phyloP scores from a whole-genome alignment of 2,329 filamentous ascomycete species.

The Aspergillus sp. region DNA sequence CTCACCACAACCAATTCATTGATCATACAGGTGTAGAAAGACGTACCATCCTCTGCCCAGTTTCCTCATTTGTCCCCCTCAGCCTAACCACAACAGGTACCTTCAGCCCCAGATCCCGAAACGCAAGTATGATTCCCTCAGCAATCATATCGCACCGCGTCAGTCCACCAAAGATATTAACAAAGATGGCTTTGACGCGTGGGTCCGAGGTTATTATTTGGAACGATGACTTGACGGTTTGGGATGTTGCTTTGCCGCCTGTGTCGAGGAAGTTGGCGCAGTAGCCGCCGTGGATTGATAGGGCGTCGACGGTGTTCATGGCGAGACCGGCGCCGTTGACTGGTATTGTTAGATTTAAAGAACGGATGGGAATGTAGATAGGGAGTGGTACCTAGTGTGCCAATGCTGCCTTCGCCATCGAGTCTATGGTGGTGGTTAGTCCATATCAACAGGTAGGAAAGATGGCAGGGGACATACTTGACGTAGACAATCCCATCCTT shows the following conservation, averaged over 20 bases:
- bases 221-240: slow-evolving; percentile 73
- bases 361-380: not conserved
- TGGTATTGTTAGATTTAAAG: slow-evolving; percentile 3
- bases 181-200: slow-evolving; percentile 64
- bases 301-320: slow-evolving; percentile 83
- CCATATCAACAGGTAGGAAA: not conserved
- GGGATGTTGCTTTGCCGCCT: slow-evolving; percentile 76
- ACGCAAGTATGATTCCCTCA: slow-evolving; percentile 64
- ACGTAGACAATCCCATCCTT: slow-evolving; percentile 73
- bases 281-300: slow-evolving; percentile 59
- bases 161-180: slow-evolving; percentile 65
- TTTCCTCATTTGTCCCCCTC: slow-evolving; percentile 65
- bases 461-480: slow-evolving; percentile 37
- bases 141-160: slow-evolving; percentile 79
- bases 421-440: slow-evolving; percentile 23
- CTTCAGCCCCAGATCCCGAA: slow-evolving; percentile 58
- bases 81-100: slow-evolving; percentile 72
- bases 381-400: slow-evolving; percentile 52
- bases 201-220: slow-evolving; percentile 64
- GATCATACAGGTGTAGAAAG: not conserved
- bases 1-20: slow-evolving; percentile 1
- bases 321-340: slow-evolving; percentile 86
- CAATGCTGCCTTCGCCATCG: slow-evolving; percentile 56
- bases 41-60: slow-evolving; percentile 58
- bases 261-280: slow-evolving; percentile 85